A percentile compares a stretch with the other conserved stretches of the same genome.
These are phyloP conservation scores for Microcyclospora tardicrescens DNA, from an alignment of 2,329 filamentous ascomycete species.

Conservation along the genomic window DNA sequence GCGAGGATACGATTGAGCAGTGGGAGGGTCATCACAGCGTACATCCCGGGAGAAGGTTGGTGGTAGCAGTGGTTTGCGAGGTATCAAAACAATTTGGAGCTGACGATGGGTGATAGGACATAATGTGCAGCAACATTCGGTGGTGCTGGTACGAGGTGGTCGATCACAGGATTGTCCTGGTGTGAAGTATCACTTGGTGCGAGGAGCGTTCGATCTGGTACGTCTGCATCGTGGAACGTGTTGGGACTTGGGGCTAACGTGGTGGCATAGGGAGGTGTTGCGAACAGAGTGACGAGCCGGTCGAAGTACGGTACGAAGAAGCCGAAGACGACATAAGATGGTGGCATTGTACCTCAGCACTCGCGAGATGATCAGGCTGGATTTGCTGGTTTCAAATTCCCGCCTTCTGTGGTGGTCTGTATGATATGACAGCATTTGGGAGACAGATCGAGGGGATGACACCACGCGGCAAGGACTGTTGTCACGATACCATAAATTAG, in stretches of 20 bases:
- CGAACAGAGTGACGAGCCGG: conserved; percentile 66
- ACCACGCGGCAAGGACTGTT: no score
- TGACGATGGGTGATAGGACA: conserved; percentile 46
- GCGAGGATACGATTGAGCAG: conserved; percentile 80
- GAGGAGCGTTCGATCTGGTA: conserved; percentile 88
- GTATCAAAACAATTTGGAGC: background rate
- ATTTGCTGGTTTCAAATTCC: no score
- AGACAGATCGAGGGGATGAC: no score
- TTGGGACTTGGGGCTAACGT: background rate
- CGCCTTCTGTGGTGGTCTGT: no score
- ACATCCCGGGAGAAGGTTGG: conserved; percentile 83
- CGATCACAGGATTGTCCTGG: conserved; percentile 94
- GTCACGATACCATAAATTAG: no score
- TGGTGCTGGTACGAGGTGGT: conserved; percentile 89
- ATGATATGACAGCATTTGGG: no score
- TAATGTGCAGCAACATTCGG: conserved; percentile 97
- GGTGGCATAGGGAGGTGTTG: conserved; percentile 65
- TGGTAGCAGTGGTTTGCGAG: background rate
- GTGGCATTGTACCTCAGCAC: background rate
- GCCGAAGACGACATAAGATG: conserved; percentile 59
- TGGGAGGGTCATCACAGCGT: conserved; percentile 77
- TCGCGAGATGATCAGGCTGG: background rate
- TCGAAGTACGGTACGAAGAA: conserved; percentile 99
- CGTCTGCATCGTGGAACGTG: conserved; percentile 24
- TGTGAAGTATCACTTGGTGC: conserved; percentile 88